Evolutionary conservation across 768 basidiomycete species (phyloP), one percentile per base, ranked within the genome.

Genomic region (Tylopilus rubrobrunneus): DNA sequence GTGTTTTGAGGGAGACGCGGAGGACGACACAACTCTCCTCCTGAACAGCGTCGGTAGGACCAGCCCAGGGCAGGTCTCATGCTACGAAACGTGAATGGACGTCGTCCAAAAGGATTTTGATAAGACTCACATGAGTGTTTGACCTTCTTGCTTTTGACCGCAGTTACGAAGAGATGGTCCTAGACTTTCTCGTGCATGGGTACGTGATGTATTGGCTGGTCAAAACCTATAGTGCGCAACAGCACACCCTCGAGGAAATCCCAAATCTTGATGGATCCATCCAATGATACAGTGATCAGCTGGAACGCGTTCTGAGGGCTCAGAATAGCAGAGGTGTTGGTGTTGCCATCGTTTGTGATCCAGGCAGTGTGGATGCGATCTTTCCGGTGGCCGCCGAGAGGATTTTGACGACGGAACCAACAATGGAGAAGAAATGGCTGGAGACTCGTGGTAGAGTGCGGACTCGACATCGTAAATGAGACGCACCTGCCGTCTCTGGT

Each of bases 251-350:
- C 94, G 37, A 95, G 73, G 69, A 89, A 95, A 72, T 98, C 93
- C 97, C 97, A 99, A 25, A 97, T 73, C 67, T 89, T 82, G 57
- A 98, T 71, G 36, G 78, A 79, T n/a, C 94, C 96, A 60, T 93
- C 88, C 55, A 85, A 63, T 7, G 91, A 90, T 45, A 83, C 86
- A 11, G 92, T 92, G 58, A 98, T 83, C 58, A 99, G 71, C 68
- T 98, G 97, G 58, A 92, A 89, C 25, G 84, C 77, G 71, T 97
- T 98, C 57, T 85, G 79, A 14, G 97, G 93, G 66, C 84, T 88
- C 51, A 98, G 71, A 39, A 85, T 73, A 40, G 86, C 81, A 39
- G 85, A 81, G 11, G 93, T 92, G 59, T 80, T 78, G 5, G 77
- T 71, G 55, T 66, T 68, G 58, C 68, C 72, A 48, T 65, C 70